Percentiles rank a stretch among this genome's conserved stretches.
These are phyloP conservation scores for Leccinum truebloodii DNA, from an alignment of 768 basidiomycete genomes.

Conservation along the genomic window DNA sequence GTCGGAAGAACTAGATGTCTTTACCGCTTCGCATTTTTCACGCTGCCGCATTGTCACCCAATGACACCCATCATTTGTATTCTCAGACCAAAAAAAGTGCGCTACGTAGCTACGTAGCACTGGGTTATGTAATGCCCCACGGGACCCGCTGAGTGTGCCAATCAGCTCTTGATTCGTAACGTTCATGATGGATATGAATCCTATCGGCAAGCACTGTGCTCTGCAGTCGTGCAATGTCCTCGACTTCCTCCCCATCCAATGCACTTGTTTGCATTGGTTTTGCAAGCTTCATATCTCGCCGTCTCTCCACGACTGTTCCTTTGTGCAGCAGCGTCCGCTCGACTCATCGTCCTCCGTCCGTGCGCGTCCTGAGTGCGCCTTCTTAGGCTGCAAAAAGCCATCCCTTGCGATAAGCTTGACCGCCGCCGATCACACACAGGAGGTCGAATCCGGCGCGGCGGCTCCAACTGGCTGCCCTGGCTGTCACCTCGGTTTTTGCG, in stretches of 20 bases:
- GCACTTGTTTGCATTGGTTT: slow-evolving; percentile 58
- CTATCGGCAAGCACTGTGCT: slow-evolving; percentile 69
- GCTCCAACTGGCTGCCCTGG: slow-evolving; percentile 40
- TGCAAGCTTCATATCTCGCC: slow-evolving; percentile 65
- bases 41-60: slow-evolving; percentile 7
- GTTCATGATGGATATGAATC: slow-evolving; percentile 47
- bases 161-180: not conserved
- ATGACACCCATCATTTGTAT: slow-evolving; percentile 6
- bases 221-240: slow-evolving; percentile 54
- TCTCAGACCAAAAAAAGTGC: slow-evolving; percentile 13
- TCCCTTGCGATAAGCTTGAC: slow-evolving; percentile 47
- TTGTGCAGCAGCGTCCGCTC: slow-evolving; percentile 2
- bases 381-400: slow-evolving; percentile 52
- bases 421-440: slow-evolving; percentile 24
- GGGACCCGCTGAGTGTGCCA: not conserved
- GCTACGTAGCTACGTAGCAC: not conserved
- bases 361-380: slow-evolving; percentile 50
- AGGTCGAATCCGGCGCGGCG: not conserved
- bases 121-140: slow-evolving; percentile 9
- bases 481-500: slow-evolving; percentile 64
- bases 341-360: slow-evolving; percentile 11
- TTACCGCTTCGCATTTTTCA: not conserved
- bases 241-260: slow-evolving; percentile 79
- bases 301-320: slow-evolving; percentile 59
- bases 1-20: slow-evolving; percentile 79